Conservation (phyloP, 495 filamentous ascomycete species). For the Talaromyces thailandensis region DNA sequence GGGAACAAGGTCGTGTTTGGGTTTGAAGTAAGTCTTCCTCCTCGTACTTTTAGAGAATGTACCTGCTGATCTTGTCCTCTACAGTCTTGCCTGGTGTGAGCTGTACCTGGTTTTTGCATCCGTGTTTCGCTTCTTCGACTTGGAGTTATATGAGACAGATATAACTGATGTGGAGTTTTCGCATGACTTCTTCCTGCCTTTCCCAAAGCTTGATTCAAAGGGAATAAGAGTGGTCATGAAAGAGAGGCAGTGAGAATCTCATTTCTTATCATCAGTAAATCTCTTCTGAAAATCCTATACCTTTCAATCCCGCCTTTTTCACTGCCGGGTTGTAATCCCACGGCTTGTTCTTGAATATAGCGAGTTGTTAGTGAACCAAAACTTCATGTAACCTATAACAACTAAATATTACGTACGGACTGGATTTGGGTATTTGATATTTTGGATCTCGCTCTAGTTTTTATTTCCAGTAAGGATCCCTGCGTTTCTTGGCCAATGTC, state of each 20-base stretch:
- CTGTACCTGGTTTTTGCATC: constrained; percentile 21
- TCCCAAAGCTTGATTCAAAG: constrained; percentile 22
- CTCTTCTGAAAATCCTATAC: neutral
- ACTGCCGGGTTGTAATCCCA: neutral
- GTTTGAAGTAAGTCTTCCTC: constrained; percentile 1
- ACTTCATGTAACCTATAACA: neutral
- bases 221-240: constrained; percentile 14
- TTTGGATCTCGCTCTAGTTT: neutral
- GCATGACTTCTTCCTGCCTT: constrained; percentile 29
- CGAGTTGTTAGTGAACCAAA: neutral
- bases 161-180: constrained; percentile 21
- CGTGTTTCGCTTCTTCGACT: constrained; percentile 18
- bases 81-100: constrained; percentile 24
- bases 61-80: neutral
- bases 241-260: neutral
- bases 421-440: neutral
- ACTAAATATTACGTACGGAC: neutral
- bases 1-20: constrained; percentile 1
- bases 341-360: neutral
- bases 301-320: neutral
- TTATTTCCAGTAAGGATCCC: neutral
- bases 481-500: neutral
- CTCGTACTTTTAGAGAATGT: neutral
- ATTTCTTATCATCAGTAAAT: neutral
- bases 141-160: constrained; percentile 29